These are phyloP conservation scores for Hypoxylon fragiforme DNA, from an alignment of 495 filamentous ascomycete genomes.

Conservation along the genomic window DNA sequence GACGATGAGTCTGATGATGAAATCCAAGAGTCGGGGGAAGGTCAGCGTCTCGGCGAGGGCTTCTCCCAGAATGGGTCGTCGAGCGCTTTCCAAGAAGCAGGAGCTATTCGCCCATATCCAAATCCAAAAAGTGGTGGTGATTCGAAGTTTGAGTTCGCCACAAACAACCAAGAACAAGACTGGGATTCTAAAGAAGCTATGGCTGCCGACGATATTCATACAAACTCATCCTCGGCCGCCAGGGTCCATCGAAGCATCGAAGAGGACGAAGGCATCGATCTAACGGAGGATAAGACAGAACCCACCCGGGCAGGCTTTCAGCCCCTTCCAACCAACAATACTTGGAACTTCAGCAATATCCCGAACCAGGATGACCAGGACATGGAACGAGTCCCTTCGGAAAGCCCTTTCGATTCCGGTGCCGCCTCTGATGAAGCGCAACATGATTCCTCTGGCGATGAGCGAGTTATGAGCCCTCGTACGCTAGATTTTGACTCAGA, in stretches of 20 bases:
- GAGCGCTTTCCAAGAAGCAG: constrained; percentile 78
- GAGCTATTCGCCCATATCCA: constrained; percentile 73
- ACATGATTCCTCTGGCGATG: constrained; percentile 39
- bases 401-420: constrained; percentile 38
- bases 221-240: constrained; percentile 7
- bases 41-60: constrained; percentile 76
- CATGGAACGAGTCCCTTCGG: constrained; percentile 34
- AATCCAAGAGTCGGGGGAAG: constrained; percentile 72
- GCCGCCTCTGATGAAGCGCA: constrained; percentile 46
- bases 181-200: not conserved
- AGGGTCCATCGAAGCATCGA: constrained; percentile 23
- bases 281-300: constrained; percentile 23
- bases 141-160: constrained; percentile 26
- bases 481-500: constrained; percentile 27
- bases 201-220: constrained; percentile 9
- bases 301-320: constrained; percentile 11
- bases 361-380: not conserved
- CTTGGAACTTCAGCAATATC: constrained; percentile 46
- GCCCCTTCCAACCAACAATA: constrained; percentile 20
- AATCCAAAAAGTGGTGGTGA: constrained; percentile 62
- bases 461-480: constrained; percentile 28
- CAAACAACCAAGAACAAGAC: not conserved
- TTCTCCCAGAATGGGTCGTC: constrained; percentile 84
- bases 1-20: constrained; percentile 47
- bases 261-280: constrained; percentile 47